Evolutionary conservation across 225 moss, liverwort and hornwort genomes (phyloP).

Genomic region (Lunularia cruciata): DNA sequence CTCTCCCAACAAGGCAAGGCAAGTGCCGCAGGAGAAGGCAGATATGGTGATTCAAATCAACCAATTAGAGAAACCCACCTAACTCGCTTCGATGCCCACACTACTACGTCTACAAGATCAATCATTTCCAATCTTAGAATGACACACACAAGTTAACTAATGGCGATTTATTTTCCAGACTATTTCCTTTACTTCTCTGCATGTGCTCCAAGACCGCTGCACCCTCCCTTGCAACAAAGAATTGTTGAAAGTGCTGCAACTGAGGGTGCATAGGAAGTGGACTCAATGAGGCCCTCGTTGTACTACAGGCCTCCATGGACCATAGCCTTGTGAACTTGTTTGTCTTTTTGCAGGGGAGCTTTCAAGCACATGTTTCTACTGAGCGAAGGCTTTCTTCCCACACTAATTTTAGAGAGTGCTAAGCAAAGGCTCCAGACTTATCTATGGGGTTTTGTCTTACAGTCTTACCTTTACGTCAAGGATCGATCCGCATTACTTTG

Average conservation of each 20-base stretch:
- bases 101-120: background rate
- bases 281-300: background rate
- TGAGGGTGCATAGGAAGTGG: background rate
- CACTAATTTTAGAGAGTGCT: background rate
- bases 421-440: background rate
- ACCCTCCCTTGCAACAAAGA: background rate
- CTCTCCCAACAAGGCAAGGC: background rate
- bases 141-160: background rate
- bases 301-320: no score
- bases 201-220: conserved; percentile 8
- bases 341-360: background rate
- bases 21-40: background rate
- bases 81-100: background rate
- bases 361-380: background rate
- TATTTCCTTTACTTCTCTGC: background rate
- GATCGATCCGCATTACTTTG: conserved; percentile 7
- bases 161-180: background rate
- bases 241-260: background rate
- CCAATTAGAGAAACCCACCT: background rate
- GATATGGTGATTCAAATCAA: background rate
- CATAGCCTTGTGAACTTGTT: background rate
- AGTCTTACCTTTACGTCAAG: background rate
- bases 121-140: background rate
- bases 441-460: background rate
- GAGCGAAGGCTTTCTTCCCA: background rate